Conservation (phyloP, 495 filamentous ascomycete genomes). For the Podospora tetraspora region DNA sequence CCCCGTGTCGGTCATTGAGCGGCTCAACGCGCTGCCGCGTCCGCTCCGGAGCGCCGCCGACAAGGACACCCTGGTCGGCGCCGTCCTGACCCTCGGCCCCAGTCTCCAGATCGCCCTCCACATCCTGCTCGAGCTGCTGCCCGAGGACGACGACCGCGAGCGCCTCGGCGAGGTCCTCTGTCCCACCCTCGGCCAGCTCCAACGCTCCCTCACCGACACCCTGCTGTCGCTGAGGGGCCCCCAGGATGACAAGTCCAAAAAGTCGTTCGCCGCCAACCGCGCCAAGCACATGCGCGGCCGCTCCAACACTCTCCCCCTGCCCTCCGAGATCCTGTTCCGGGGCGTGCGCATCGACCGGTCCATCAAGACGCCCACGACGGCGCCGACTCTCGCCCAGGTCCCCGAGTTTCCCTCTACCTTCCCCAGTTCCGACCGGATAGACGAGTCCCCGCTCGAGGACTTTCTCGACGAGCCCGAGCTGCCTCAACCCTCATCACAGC, state of each 20-base stretch:
- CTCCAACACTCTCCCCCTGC: background rate
- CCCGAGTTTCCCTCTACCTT: background rate
- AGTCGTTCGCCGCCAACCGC: background rate
- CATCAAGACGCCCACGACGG: background rate
- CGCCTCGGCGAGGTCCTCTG: slow-evolving; percentile 27
- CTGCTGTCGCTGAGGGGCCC: slow-evolving; percentile 16
- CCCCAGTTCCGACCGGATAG: background rate
- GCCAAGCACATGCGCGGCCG: background rate
- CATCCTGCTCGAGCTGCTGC: slow-evolving; percentile 26
- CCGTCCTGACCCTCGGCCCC: slow-evolving; percentile 25
- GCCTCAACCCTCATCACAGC: background rate
- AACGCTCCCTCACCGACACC: slow-evolving; percentile 16
- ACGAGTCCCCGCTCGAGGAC: background rate
- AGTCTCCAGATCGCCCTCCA: slow-evolving; percentile 26
- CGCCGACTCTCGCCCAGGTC: background rate
- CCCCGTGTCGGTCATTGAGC: slow-evolving; percentile 23
- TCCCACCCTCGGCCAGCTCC: slow-evolving; percentile 27
- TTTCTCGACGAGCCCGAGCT: background rate
- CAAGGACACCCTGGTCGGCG: slow-evolving; percentile 29
- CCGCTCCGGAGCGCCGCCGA: slow-evolving; percentile 24
- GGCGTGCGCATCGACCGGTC: background rate
- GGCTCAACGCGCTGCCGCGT: slow-evolving; percentile 20
- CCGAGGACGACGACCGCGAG: slow-evolving; percentile 25
- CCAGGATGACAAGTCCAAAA: slow-evolving; percentile 1
- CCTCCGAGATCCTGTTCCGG: background rate